Base-by-base conservation (phyloP, 2,329 filamentous ascomycete species). In the Pyrenophora graminea region DNA sequence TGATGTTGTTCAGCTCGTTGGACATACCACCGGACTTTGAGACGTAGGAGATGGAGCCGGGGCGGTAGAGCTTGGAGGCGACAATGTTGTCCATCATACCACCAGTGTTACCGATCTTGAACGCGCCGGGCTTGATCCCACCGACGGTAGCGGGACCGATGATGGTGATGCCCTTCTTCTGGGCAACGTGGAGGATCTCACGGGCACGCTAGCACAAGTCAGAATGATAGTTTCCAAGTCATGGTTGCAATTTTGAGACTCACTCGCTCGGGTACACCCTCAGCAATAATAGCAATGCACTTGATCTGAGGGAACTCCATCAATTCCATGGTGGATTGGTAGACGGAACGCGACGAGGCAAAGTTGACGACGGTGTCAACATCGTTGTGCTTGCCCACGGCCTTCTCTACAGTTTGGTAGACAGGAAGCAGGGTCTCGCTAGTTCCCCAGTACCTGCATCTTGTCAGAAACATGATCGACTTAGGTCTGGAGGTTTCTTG, bases 51-150 rank as follows among this genome's bases (percentile, higher is more conserved):
- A 99, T 92, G 67, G 94, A 97, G 69, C 94, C 94, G 81, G 94
- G 94, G 79, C 94, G 93, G 87, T 99, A 99, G 56, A 99, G 90
- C 87, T 99, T 99, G 76, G 94, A 97, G 67, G 94, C 91, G 61
- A 99, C 94, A 71, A 99, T 99, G 86, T 99, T 99, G 85, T 99
- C 94, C 94, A 99, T 99, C 94, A 99, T 99, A 79, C 94, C 94
- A 85, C 94, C 94, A 70, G 94, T 99, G 85, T 99, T 99, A 77
- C 94, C 94, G 63, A 99, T 99, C 86, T 97, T 99, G 89, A 93
- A 99, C 76, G 90, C 90, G 77, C 94, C 94, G 58, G 94, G 94
- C 86, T 97, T 99, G 82, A 99, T 97, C 72, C 94, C 94, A 85
- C 94, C 94, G 59, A 99, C 94, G 49, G 94, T 99, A 69, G 94